Evolutionary conservation across 495 filamentous ascomycete species (phyloP).

Genomic region (Neurospora hispaniola): DNA sequence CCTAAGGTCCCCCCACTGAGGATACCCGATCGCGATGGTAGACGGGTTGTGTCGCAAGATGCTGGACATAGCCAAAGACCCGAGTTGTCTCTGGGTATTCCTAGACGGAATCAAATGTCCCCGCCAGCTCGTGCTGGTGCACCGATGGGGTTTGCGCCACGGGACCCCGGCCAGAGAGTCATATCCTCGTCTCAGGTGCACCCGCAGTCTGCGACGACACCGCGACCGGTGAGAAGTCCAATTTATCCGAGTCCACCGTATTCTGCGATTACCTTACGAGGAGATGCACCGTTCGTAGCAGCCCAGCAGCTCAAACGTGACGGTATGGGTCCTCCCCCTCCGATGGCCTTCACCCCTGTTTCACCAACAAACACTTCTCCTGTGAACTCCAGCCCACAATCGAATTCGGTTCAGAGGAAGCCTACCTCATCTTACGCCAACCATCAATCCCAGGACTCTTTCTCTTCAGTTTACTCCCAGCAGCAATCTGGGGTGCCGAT

Average conservation of each 20-base stretch:
- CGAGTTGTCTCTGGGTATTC: conserved; percentile 3
- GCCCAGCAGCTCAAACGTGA: conserved; percentile 17
- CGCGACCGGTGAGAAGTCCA: conserved; percentile 10
- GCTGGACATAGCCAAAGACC: conserved; percentile 8
- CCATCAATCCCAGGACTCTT: conserved; percentile 24
- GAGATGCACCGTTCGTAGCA: conserved; percentile 19
- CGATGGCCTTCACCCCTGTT: conserved; percentile 1
- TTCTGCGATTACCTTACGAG: conserved; percentile 15
- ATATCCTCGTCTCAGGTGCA: conserved; percentile 15
- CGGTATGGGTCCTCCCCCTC: conserved; percentile 1
- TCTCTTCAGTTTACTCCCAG: conserved; percentile 29
- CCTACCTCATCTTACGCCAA: conserved; percentile 22
- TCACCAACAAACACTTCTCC: conserved; percentile 7
- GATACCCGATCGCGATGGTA: conserved; percentile 36
- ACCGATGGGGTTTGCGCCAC: conserved; percentile 11
- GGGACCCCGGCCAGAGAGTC: conserved; percentile 17
- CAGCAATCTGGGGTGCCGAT: conserved; percentile 2
- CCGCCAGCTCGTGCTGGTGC: conserved; percentile 24
- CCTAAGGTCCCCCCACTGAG: conserved; percentile 30
- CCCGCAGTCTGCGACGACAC: conserved; percentile 11
- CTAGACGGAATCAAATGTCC: conserved; percentile 20
- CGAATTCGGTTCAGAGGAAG: conserved; percentile 28
- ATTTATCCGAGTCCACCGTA: conserved; percentile 27
- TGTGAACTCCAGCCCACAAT: conserved; percentile 12
- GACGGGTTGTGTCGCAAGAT: conserved; percentile 19